A percentile compares a stretch with the other conserved stretches of the same genome.
These are phyloP conservation scores for Penicillium manginii DNA, from an alignment of 495 filamentous ascomycete genomes.

Conservation along the genomic window DNA sequence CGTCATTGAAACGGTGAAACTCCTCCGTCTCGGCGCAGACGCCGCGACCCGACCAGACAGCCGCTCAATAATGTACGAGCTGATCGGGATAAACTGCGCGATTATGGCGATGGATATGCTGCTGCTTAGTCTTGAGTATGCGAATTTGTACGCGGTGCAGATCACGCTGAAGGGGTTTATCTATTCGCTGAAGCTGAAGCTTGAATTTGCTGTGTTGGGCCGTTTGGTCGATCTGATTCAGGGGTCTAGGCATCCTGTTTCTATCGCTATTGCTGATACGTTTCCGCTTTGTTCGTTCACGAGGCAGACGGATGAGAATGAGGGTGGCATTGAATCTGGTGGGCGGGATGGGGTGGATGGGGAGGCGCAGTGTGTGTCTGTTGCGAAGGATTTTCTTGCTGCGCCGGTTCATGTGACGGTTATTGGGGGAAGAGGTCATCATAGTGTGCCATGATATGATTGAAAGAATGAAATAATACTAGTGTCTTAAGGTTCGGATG, in stretches of 20 bases:
- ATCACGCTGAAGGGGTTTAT: conserved; percentile 59
- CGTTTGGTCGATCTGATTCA: conserved; percentile 49
- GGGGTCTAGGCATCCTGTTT: conserved; percentile 32
- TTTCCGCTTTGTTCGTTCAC: conserved; percentile 31
- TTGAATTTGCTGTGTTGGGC: conserved; percentile 65
- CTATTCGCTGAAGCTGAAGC: conserved; percentile 68
- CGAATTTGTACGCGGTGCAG: conserved; percentile 56
- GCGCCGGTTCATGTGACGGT: conserved; percentile 8
- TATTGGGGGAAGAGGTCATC: conserved; percentile 17
- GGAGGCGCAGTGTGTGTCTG: conserved; percentile 5
- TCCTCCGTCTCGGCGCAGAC: conserved; percentile 53
- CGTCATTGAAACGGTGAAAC: conserved; percentile 54
- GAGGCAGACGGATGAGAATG: conserved; percentile 8
- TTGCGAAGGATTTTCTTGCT: conserved; percentile 26
- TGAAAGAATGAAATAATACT: not conserved
- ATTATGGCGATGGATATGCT: conserved; percentile 56
- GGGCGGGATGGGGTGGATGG: too few species aligned
- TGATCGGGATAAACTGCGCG: conserved; percentile 57
- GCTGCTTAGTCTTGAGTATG: conserved; percentile 54
- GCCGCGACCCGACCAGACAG: conserved; percentile 30
- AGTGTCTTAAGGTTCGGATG: too few species aligned
- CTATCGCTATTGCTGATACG: conserved; percentile 32
- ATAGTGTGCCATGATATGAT: conserved; percentile 6
- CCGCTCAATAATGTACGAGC: conserved; percentile 55
- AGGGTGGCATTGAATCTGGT: not conserved